These are phyloP conservation scores for Grosmannia huntii DNA, from an alignment of 2,329 filamentous ascomycete genomes.

Conservation along the genomic window DNA sequence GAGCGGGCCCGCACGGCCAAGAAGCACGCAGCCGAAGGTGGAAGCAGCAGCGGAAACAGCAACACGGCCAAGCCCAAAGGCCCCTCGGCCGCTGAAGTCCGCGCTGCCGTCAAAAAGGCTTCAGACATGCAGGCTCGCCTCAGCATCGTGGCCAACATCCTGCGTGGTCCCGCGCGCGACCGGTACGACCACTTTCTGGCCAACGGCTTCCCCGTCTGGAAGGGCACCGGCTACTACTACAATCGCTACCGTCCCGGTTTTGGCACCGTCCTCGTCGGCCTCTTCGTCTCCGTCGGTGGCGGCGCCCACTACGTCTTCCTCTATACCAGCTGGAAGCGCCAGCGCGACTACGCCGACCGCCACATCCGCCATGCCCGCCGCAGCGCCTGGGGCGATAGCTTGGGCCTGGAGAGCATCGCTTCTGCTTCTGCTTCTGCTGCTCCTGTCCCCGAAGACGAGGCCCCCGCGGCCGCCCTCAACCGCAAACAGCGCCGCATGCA, in stretches of 20 bases:
- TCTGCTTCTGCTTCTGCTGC: slow-evolving; percentile 29
- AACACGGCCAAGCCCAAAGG: background rate
- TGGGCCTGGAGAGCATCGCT: slow-evolving; percentile 41
- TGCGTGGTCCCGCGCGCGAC: slow-evolving; percentile 66
- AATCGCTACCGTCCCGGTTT: slow-evolving; percentile 82
- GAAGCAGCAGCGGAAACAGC: no score
- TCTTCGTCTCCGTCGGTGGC: slow-evolving; percentile 74
- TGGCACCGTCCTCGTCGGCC: slow-evolving; percentile 66
- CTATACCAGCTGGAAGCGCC: slow-evolving; percentile 76
- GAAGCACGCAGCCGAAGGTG: slow-evolving; percentile 18
- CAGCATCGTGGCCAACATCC: slow-evolving; percentile 71
- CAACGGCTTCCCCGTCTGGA: slow-evolving; percentile 93
- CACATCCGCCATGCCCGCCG: slow-evolving; percentile 84
- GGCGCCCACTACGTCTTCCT: slow-evolving; percentile 77
- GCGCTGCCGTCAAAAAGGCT: slow-evolving; percentile 66
- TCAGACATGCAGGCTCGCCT: slow-evolving; percentile 74
- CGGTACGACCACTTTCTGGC: slow-evolving; percentile 89
- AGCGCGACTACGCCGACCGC: slow-evolving; percentile 79
- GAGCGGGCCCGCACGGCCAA: slow-evolving; percentile 57
- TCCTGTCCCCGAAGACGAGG: slow-evolving; percentile 23
- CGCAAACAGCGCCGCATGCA: slow-evolving; percentile 78
- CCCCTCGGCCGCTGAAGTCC: slow-evolving; percentile 62
- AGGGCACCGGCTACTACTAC: slow-evolving; percentile 98
- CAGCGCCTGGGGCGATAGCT: slow-evolving; percentile 79
- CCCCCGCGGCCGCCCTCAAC: slow-evolving; percentile 46